phyloP scores from a whole-genome alignment of 2,329 filamentous ascomycete species.

The Aspergillus aculeatinus region DNA sequence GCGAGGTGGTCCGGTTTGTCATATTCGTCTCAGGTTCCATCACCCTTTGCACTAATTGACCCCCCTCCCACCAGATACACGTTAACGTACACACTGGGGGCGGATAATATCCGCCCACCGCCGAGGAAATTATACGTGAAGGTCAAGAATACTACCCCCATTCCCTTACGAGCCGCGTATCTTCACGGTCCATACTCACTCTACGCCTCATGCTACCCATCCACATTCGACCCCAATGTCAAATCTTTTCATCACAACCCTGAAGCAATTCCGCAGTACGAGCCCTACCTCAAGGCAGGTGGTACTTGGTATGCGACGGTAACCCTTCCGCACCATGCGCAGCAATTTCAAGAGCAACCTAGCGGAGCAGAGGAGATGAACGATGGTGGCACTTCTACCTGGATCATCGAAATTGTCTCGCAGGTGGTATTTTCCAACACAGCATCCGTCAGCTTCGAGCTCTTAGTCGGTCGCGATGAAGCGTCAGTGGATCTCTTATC shows the following conservation, averaged over 20 bases:
- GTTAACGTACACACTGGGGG: conserved; percentile 84
- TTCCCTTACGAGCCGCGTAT: conserved; percentile 89
- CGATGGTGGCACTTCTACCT: conserved; percentile 63
- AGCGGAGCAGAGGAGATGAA: conserved; percentile 21
- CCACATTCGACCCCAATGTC: conserved; percentile 77
- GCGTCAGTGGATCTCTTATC: conserved; percentile 72
- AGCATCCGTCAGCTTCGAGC: conserved; percentile 82
- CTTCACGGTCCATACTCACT: conserved; percentile 94
- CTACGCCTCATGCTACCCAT: conserved; percentile 80
- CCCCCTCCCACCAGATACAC: conserved; percentile 57
- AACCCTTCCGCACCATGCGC: conserved; percentile 73
- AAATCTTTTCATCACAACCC: conserved; percentile 68
- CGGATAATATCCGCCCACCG: conserved; percentile 85
- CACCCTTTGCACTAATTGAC: neutral
- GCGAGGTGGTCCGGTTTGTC: conserved; percentile 81
- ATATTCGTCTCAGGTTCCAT: neutral
- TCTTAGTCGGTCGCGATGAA: conserved; percentile 81
- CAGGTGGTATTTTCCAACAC: conserved; percentile 93
- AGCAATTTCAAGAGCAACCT: conserved; percentile 52
- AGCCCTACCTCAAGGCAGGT: conserved; percentile 94
- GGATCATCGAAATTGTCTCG: conserved; percentile 87
- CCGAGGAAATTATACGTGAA: conserved; percentile 78
- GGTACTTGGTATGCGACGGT: conserved; percentile 81
- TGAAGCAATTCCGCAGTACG: conserved; percentile 83
- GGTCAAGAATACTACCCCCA: conserved; percentile 87